phyloP scores from a whole-genome alignment of 805 yeast genomes.

The Spathaspora passalidarum region DNA sequence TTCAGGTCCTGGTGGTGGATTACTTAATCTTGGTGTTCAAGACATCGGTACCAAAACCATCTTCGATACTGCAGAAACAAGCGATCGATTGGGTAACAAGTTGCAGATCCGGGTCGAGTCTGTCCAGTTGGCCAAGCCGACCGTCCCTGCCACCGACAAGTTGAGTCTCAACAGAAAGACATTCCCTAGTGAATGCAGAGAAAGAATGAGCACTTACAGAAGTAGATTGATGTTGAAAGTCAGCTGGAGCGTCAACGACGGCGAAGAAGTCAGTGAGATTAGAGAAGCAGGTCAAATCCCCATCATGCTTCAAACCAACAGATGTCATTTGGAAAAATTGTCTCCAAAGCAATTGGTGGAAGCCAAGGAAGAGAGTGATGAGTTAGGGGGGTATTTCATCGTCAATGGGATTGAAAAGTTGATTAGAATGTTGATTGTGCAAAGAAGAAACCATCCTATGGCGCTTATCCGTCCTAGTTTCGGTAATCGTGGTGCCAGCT shows the following conservation, averaged over 20 bases:
- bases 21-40: constrained; percentile 77
- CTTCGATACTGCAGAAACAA: constrained; percentile 72
- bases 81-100: constrained; percentile 78
- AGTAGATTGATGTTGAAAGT: constrained; percentile 77
- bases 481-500: constrained; percentile 88
- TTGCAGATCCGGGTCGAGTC: constrained; percentile 80
- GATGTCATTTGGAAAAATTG: constrained; percentile 85
- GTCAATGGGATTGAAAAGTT: constrained; percentile 96
- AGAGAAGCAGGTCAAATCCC: constrained; percentile 93
- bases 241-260: constrained; percentile 85
- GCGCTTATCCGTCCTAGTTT: constrained; percentile 94
- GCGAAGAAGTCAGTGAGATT: constrained; percentile 73
- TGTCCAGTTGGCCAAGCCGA: constrained; percentile 83
- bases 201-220: constrained; percentile 78
- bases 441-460: constrained; percentile 97
- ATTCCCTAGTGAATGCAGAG: constrained; percentile 81
- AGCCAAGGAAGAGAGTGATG: constrained; percentile 87
- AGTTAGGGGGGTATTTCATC: constrained; percentile 93
- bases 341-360: constrained; percentile 80
- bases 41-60: constrained; percentile 87
- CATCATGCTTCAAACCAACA: constrained; percentile 82
- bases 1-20: constrained; percentile 82
- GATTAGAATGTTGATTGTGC: constrained; percentile 95
- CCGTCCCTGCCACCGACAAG: constrained; percentile 68
- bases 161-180: constrained; percentile 73